phyloP scores from a whole-genome alignment of 2,329 filamentous ascomycete genomes.

The Fusarium fracticaudum region DNA sequence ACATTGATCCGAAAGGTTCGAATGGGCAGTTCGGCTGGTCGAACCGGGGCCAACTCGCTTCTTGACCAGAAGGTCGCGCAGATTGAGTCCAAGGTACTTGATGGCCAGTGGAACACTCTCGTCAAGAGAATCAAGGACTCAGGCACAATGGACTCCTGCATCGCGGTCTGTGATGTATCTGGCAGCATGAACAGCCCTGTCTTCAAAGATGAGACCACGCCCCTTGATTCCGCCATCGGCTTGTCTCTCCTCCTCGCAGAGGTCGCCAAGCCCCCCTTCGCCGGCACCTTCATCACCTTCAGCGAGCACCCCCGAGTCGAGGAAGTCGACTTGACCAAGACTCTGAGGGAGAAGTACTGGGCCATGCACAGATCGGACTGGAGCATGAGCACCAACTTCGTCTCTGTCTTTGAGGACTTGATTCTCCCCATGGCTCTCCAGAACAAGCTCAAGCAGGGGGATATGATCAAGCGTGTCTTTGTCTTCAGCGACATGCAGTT shows the following conservation, averaged over 20 bases:
- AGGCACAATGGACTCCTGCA: constrained; percentile 61
- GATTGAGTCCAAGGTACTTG: constrained; percentile 51
- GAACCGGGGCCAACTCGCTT: constrained; percentile 6
- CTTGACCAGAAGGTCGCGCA: constrained; percentile 44
- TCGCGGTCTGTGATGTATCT: constrained; percentile 68
- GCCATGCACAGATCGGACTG: constrained; percentile 47
- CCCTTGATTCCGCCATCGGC: constrained; percentile 64
- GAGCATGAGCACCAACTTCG: constrained; percentile 61
- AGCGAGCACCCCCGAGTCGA: constrained; percentile 52
- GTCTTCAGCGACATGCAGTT: constrained; percentile 72
- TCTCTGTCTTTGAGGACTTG: constrained; percentile 62
- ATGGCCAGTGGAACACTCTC: constrained; percentile 66
- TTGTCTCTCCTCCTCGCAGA: constrained; percentile 66
- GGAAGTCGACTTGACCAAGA: constrained; percentile 49
- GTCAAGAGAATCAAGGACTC: constrained; percentile 67
- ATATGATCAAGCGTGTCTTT: constrained; percentile 70
- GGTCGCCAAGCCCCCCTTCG: constrained; percentile 62
- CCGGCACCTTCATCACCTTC: constrained; percentile 66
- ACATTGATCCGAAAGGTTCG: constrained; percentile 51
- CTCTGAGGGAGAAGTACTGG: constrained; percentile 54
- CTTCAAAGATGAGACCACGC: constrained; percentile 57
- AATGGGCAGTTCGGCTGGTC: background rate
- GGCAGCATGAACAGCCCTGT: constrained; percentile 58
- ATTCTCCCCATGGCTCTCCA: constrained; percentile 63
- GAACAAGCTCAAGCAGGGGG: constrained; percentile 60